These are phyloP conservation scores for Rhodomyrtus psidioides DNA, from an alignment of 441 rosid genomes.

Conservation along the genomic window DNA sequence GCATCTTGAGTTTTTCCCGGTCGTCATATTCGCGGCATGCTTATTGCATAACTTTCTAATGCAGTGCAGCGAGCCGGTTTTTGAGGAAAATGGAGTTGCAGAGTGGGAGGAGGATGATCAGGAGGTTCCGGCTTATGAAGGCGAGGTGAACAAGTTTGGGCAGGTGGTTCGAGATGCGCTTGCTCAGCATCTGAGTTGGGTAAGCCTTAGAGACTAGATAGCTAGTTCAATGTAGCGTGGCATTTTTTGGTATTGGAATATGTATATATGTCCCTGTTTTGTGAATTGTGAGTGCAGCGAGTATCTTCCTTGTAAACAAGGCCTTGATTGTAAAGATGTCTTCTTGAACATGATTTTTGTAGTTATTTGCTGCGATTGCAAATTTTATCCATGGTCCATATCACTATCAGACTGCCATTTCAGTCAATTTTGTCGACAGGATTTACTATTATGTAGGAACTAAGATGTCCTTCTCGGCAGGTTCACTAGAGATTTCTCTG, in stretches of 20 bases:
- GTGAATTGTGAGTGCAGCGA: neutral
- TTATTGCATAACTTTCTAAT: slow-evolving; percentile 67
- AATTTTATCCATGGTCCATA: neutral
- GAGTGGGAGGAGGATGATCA: slow-evolving; percentile 19
- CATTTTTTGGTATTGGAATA: neutral
- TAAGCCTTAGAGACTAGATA: slow-evolving; percentile 20
- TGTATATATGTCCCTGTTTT: neutral
- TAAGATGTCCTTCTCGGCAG: neutral
- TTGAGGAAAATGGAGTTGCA: slow-evolving; percentile 12
- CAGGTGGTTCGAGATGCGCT: slow-evolving; percentile 46
- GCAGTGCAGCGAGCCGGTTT: slow-evolving; percentile 28
- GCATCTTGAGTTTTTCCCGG: slow-evolving; percentile 44
- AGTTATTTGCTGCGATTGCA: neutral
- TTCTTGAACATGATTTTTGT: neutral
- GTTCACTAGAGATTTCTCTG: neutral
- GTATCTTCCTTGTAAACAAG: neutral
- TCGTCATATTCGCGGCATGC: slow-evolving; percentile 52
- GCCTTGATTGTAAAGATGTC: neutral
- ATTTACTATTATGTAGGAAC: neutral
- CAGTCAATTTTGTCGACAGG: neutral
- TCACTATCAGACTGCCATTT: neutral
- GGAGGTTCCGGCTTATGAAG: slow-evolving; percentile 26
- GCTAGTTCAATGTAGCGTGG: neutral
- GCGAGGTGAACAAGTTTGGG: slow-evolving; percentile 31
- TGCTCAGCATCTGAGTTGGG: slow-evolving; percentile 43